Conservation (phyloP, 257 asterid species). For the Rauvolfia tetraphylla region DNA sequence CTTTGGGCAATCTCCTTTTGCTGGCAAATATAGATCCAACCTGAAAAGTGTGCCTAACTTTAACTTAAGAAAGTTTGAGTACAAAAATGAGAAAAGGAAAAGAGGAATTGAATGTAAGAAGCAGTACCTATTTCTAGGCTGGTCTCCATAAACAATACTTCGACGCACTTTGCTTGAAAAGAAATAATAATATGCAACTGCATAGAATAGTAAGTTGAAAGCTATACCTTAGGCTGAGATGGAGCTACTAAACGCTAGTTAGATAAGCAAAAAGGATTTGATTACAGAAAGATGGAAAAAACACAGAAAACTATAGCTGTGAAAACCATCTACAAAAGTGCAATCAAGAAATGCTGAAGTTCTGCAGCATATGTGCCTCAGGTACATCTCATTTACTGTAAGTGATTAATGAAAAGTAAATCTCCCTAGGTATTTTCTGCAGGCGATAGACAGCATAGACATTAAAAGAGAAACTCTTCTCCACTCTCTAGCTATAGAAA, state of each 20-base stretch:
- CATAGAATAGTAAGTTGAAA: constrained; percentile 27
- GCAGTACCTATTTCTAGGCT: constrained; percentile 83
- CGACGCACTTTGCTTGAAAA: constrained; percentile 76
- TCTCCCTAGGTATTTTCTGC: not conserved
- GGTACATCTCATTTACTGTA: not conserved
- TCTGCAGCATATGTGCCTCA: not conserved
- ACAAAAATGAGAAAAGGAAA: not conserved
- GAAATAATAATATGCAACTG: constrained; percentile 81
- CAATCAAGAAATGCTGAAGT: constrained; percentile 1
- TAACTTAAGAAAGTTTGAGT: constrained; percentile 16
- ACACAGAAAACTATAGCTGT: not conserved
- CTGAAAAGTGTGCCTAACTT: constrained; percentile 36
- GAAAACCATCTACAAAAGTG: not conserved
- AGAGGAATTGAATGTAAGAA: not conserved
- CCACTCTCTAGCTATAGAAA: not conserved
- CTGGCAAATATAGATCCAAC: constrained; percentile 92
- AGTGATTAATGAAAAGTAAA: not conserved
- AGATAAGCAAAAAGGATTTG: too few species aligned
- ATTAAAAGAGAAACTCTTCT: not conserved
- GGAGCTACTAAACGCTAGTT: not conserved
- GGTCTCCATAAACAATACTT: constrained; percentile 82
- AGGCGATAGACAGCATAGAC: not conserved
- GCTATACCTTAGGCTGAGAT: not conserved
- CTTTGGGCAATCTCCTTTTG: constrained; percentile 46
- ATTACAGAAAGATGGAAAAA: not conserved